Evolutionary conservation across 2,329 filamentous ascomycete species (phyloP).

Genomic region (Alternaria burnsii): DNA sequence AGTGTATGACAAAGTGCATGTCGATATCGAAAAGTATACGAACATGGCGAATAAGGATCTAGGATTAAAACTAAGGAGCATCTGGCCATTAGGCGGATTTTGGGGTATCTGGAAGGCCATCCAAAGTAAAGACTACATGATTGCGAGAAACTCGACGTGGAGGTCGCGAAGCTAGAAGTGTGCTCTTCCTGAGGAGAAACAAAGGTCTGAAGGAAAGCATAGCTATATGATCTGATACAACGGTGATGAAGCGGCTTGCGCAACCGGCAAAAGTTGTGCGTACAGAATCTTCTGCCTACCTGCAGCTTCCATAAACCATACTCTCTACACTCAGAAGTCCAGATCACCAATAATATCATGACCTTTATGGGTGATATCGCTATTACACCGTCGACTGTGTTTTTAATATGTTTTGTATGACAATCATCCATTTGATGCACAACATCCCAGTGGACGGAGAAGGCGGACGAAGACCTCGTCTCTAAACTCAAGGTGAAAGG

Average conservation of each 20-base stretch:
- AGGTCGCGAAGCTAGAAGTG: conserved; percentile 25
- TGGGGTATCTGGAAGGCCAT: conserved; percentile 52
- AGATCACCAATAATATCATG: neutral
- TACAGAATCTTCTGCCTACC: neutral
- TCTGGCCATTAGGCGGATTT: conserved; percentile 51
- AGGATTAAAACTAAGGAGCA: conserved; percentile 32
- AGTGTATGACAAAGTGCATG: conserved; percentile 74
- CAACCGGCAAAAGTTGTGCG: neutral
- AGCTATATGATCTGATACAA: neutral
- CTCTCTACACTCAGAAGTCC: neutral
- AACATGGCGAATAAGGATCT: conserved; percentile 35
- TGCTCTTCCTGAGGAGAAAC: neutral
- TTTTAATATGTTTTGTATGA: neutral
- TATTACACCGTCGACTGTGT: neutral
- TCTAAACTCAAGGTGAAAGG: too few relatives aligned
- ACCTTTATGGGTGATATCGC: neutral
- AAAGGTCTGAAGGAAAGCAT: neutral
- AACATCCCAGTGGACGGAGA: neutral
- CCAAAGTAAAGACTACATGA: conserved; percentile 48
- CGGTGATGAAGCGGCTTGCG: neutral
- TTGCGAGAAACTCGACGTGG: conserved; percentile 47
- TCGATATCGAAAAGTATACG: conserved; percentile 45
- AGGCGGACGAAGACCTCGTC: neutral
- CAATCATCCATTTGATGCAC: neutral
- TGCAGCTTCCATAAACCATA: neutral